phyloP scores from a whole-genome alignment of 2,329 filamentous ascomycete genomes.

The Niveomyces coronatus region DNA sequence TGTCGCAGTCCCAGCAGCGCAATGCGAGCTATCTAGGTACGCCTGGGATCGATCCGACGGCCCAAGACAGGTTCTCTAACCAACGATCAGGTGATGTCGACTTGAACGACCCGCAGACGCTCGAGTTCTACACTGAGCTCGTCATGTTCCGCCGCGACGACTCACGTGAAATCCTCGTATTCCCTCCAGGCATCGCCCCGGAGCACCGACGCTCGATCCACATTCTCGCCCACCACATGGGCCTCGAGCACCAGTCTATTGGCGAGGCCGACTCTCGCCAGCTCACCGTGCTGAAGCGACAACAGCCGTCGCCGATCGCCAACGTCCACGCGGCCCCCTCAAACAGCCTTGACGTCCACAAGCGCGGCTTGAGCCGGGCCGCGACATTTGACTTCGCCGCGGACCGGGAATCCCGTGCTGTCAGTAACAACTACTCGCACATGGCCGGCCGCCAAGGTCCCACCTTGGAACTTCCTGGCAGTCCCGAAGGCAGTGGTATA shows the following conservation, averaged over 20 bases:
- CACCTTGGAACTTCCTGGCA: slow-evolving; percentile 81
- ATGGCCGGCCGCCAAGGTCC: slow-evolving; percentile 72
- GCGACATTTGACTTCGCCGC: slow-evolving; percentile 97
- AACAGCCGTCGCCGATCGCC: slow-evolving; percentile 40
- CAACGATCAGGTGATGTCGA: slow-evolving; percentile 54
- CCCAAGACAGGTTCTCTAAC: slow-evolving; percentile 3
- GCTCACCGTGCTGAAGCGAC: slow-evolving; percentile 74
- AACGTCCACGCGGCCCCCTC: slow-evolving; percentile 49
- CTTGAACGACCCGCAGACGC: slow-evolving; percentile 78
- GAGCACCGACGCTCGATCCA: slow-evolving; percentile 84
- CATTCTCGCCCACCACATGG: slow-evolving; percentile 91
- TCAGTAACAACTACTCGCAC: slow-evolving; percentile 57
- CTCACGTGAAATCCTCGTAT: slow-evolving; percentile 69
- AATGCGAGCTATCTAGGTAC: slow-evolving; percentile 32
- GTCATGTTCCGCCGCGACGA: slow-evolving; percentile 78
- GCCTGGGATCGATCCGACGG: slow-evolving; percentile 14
- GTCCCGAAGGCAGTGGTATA: slow-evolving; percentile 51
- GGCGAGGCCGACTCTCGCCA: slow-evolving; percentile 81
- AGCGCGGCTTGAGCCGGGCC: slow-evolving; percentile 79
- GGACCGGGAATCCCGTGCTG: slow-evolving; percentile 56
- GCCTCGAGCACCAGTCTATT: slow-evolving; percentile 79
- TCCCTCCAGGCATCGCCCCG: slow-evolving; percentile 70
- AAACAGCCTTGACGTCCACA: slow-evolving; percentile 63
- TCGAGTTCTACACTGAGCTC: slow-evolving; percentile 84
- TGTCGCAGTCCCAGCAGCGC: slow-evolving; percentile 50